A percentile compares a stretch with the other conserved stretches of the same genome.
Conservation (phyloP, 306 rosid species). For the Vigna unguiculata region DNA sequence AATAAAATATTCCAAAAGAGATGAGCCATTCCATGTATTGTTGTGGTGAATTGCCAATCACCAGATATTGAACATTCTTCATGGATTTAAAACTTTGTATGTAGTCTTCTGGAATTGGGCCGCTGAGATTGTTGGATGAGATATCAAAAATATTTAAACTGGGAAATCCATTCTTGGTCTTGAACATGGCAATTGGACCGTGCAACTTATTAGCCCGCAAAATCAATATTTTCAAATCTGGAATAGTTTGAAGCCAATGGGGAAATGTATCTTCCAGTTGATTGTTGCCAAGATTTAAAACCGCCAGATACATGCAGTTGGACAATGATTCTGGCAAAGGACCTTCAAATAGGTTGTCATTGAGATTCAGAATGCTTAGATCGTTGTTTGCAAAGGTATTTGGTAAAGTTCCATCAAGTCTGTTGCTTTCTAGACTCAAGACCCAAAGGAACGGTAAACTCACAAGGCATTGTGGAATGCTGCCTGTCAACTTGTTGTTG, state of each 20-base stretch:
- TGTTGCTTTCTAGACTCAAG: conserved; percentile 45
- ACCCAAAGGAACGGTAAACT: not conserved
- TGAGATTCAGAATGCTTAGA: not conserved
- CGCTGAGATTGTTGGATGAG: conserved; percentile 37
- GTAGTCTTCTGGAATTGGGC: conserved; percentile 31
- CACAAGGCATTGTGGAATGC: conserved; percentile 41
- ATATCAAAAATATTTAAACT: conserved; percentile 34
- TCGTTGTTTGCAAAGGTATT: not conserved
- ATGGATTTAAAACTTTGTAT: conserved; percentile 37
- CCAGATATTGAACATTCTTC: conserved; percentile 34
- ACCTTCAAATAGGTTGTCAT: conserved; percentile 38
- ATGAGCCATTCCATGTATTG: too few relatives aligned
- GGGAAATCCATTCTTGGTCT: not conserved
- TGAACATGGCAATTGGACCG: conserved; percentile 20
- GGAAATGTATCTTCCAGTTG: not conserved
- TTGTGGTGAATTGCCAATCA: too few relatives aligned
- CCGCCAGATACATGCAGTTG: accelerated
- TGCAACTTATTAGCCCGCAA: conserved; percentile 45
- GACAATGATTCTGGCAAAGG: not conserved
- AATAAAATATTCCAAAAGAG: too few relatives aligned
- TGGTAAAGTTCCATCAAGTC: conserved; percentile 42
- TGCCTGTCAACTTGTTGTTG: conserved; percentile 26
- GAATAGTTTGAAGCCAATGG: conserved; percentile 22
- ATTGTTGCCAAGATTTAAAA: not conserved
- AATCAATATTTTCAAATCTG: not conserved